Conservation (phyloP, 306 rosid species). For the Macrotyloma uniflorum region DNA sequence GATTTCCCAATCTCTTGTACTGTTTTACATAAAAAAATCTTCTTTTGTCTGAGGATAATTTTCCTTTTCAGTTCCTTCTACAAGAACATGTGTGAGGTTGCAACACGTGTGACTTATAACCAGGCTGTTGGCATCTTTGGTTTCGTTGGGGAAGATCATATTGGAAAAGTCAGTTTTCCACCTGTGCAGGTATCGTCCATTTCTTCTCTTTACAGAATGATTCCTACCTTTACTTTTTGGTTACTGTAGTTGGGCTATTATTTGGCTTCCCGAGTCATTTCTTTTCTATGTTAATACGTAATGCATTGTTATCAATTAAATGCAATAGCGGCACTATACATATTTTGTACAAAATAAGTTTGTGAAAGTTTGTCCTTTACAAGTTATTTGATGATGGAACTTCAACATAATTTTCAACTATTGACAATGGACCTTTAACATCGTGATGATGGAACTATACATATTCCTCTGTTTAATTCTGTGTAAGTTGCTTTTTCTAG, state of each 20-base stretch:
- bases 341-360: not conserved
- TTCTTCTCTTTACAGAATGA: constrained; percentile 14
- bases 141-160: constrained; percentile 88
- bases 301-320: not conserved
- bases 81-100: constrained; percentile 77
- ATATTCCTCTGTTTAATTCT: not conserved
- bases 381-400: not conserved
- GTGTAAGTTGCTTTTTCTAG: constrained; percentile 21
- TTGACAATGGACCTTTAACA: not conserved
- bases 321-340: not conserved
- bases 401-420: not conserved
- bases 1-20: not conserved
- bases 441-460: not conserved
- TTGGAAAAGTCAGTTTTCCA: constrained; percentile 95
- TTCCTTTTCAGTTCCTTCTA: constrained; percentile 74
- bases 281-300: not conserved
- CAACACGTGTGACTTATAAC: constrained; percentile 87
- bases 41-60: constrained; percentile 16
- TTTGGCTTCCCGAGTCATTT: not conserved
- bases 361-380: not conserved
- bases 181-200: constrained; percentile 76
- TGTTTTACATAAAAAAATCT: not conserved
- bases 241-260: not conserved
- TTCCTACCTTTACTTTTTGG: not conserved
- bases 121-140: constrained; percentile 95